A percentile compares a stretch with the other conserved stretches of the same genome.
Evolutionary conservation across 2,329 filamentous ascomycete genomes (phyloP).

Genomic region (Xylariaceae sp.): DNA sequence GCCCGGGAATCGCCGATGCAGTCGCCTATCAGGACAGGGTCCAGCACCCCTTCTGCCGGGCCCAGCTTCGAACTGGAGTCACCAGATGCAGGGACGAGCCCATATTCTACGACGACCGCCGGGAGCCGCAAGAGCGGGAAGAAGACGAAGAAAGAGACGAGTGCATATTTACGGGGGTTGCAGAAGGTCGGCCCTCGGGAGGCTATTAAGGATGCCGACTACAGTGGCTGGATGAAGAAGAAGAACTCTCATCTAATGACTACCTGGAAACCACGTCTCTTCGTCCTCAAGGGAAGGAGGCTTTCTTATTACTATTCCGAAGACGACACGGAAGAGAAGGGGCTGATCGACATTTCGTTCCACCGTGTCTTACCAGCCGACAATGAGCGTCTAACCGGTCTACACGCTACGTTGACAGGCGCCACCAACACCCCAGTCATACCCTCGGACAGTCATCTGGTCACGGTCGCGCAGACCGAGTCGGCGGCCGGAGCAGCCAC

Average conservation of each 20-base stretch:
- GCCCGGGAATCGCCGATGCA: slow-evolving; percentile 48
- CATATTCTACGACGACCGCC: slow-evolving; percentile 43
- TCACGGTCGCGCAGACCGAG: slow-evolving; percentile 39
- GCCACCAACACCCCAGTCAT: slow-evolving; percentile 64
- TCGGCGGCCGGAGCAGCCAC: slow-evolving; percentile 31
- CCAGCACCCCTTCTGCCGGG: slow-evolving; percentile 59
- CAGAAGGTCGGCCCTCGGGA: slow-evolving; percentile 75
- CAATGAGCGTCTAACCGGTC: slow-evolving; percentile 79
- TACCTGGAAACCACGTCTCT: slow-evolving; percentile 95
- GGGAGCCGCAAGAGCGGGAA: slow-evolving; percentile 43
- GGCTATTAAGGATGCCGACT: slow-evolving; percentile 82
- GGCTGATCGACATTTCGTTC: slow-evolving; percentile 94
- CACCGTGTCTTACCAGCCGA: slow-evolving; percentile 94
- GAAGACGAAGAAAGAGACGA: slow-evolving; percentile 91
- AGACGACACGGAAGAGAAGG: slow-evolving; percentile 85
- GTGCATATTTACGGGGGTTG: slow-evolving; percentile 83
- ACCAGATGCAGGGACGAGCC: slow-evolving; percentile 56
- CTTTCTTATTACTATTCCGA: slow-evolving; percentile 96
- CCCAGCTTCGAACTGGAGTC: slow-evolving; percentile 77
- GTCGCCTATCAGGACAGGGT: slow-evolving; percentile 72
- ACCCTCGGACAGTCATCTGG: slow-evolving; percentile 41
- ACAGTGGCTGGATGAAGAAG: slow-evolving; percentile 99
- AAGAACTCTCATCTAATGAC: slow-evolving; percentile 94
- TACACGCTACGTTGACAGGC: slow-evolving; percentile 88
- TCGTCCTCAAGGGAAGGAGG: slow-evolving; percentile 84